Base-by-base conservation (phyloP, 2,329 filamentous ascomycete genomes). In the Sarocladiaceae sp. region DNA sequence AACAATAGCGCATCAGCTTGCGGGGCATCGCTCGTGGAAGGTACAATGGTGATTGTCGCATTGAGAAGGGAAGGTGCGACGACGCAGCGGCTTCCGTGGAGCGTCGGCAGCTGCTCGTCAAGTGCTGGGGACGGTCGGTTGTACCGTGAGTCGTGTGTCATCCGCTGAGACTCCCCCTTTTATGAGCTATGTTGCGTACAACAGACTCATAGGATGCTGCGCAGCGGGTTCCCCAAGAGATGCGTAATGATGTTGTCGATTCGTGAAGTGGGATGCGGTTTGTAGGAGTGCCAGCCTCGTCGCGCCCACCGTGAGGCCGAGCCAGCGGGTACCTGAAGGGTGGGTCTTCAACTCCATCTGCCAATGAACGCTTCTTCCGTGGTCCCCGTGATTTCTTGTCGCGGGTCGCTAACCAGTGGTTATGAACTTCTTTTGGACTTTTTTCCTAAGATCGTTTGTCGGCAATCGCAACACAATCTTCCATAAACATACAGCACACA, bases 1-100 rank as follows among this genome's bases (percentile, higher is more conserved):
- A 54, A 63, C 56, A 59, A 61, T 58, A 58, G 54, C 56, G 52
- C 54, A 55, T 57, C 61, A 59, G 63, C 58, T 62, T 58, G 60
- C 66, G 65, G 66, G 57, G 64, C 60, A 48, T 48, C 17, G 44
- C 57, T 53, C 17, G 17, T 10, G 56, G 60, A 59, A 66, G 55
- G 58, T 58, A 57, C 57, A 55, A 57, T 60, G 53, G 53, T 53
- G 53, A 56, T 56, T 49, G 58, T 56, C 57, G 60, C 64, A 67
- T 64, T 46, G 58, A 55, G 57, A 42, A 52, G 25, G 53, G 48
- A 52, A 54, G 53, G 40, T 50, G 40, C 40, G 52, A 53, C 22
- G 23, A 17, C 15, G 26, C 18, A 22, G 26, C 12, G 20, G 44
- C 44, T 10, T 20, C 26, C 7, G 28, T 33, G 29, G 10, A 33